Percentiles rank a stretch among this genome's conserved stretches.
These are phyloP conservation scores for Candida anglica DNA, from an alignment of 805 yeast genomes.

Conservation along the genomic window DNA sequence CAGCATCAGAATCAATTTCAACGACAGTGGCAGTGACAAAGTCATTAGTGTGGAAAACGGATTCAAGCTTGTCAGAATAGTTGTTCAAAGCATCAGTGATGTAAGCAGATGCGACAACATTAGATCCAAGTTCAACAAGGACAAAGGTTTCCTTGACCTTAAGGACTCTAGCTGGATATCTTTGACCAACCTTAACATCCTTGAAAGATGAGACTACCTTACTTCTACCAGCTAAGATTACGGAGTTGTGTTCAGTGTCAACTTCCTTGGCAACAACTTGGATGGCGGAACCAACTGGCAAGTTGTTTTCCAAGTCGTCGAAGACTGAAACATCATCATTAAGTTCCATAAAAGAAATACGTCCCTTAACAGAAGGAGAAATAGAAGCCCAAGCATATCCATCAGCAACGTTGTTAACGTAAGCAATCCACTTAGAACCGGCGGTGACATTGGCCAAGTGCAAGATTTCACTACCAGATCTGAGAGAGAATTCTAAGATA, in stretches of 20 bases:
- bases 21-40: conserved; percentile 54
- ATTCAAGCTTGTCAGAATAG: conserved; percentile 50
- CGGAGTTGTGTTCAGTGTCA: conserved; percentile 51
- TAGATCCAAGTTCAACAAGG: conserved; percentile 64
- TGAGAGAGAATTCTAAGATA: conserved; percentile 59
- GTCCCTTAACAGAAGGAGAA: conserved; percentile 65
- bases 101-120: conserved; percentile 59
- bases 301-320: conserved; percentile 48
- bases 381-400: conserved; percentile 67
- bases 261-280: conserved; percentile 50
- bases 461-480: conserved; percentile 21
- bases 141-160: conserved; percentile 58
- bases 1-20: conserved; percentile 43
- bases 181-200: conserved; percentile 52
- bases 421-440: conserved; percentile 54
- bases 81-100: conserved; percentile 77
- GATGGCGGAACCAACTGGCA: conserved; percentile 72
- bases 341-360: conserved; percentile 61
- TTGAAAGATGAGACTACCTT: conserved; percentile 34
- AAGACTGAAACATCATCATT: conserved; percentile 49
- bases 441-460: conserved; percentile 40
- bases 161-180: conserved; percentile 58
- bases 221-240: conserved; percentile 46
- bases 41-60: conserved; percentile 47
- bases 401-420: conserved; percentile 58